Base-by-base conservation (phyloP, 2,329 filamentous ascomycete species). In the Penicillium sp. region DNA sequence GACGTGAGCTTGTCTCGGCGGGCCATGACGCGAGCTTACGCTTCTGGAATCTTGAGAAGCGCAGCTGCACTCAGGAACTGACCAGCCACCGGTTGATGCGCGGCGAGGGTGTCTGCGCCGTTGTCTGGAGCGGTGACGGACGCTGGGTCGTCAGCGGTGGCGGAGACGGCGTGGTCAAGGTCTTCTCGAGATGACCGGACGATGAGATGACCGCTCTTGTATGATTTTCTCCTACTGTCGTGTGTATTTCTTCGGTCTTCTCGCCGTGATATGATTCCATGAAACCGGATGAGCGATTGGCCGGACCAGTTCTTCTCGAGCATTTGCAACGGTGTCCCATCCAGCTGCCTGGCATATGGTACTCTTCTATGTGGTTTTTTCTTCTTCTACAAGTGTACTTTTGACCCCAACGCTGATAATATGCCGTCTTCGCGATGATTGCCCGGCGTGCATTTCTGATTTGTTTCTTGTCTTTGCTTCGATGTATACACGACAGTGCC, bases 31-130 rank as follows among this genome's bases (percentile, higher is more conserved):
- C 92, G 47, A 94, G 89, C 50, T 84, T 99, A 50, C 87, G 94
- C 25, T 96, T 99, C 81, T 99, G 94, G 94, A 92, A 89, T 27
- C 80, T 99, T 20, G 94, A 99, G 72, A 99, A 96, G 77, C 85
- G 94, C 45, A 88, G 87, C 41, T 99, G 94, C 76, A 94, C 89
- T 4, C 94, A 99, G 72, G 94, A 97, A 70, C 90, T 99, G 63
- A 95, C 91, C 2, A 90, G 85, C 55, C 92, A 97, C 73, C 85
- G 94, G 36, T 82, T 95, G 59, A 96, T 97, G 92, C 85, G 94
- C 46, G 94, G 92, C 44, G 94, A 99, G 70, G 94, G 94, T 20
- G 90, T 97, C 7, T 97, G 92, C 73, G 84, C 87, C 14, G 92
- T 96, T 4, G 89, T 94, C 16, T 99, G 94, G 94, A 96, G 91